phyloP scores from a whole-genome alignment of 805 yeast genomes.

The Hanseniaspora meyeri region DNA sequence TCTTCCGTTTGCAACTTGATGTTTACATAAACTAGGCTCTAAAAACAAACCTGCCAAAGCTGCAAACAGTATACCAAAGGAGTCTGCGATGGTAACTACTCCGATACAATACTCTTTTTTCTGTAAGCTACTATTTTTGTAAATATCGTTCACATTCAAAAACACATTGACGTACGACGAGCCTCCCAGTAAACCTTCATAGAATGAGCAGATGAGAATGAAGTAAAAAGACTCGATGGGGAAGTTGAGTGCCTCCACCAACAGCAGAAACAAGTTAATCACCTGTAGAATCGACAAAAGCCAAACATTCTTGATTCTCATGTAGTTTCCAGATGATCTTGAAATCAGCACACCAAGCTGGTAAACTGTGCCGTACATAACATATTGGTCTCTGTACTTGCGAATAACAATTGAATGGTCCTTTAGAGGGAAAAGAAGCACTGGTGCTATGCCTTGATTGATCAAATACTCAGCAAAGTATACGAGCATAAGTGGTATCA shows the following conservation, averaged over 20 bases:
- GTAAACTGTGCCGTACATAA: conserved; percentile 77
- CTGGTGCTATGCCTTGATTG: conserved; percentile 86
- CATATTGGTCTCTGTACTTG: conserved; percentile 73
- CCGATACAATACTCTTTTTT: conserved; percentile 74
- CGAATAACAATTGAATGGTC: conserved; percentile 43
- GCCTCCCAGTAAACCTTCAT: conserved; percentile 88
- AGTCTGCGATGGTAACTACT: conserved; percentile 70
- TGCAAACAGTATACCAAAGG: conserved; percentile 72
- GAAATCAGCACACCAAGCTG: conserved; percentile 90
- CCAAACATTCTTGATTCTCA: conserved; percentile 49
- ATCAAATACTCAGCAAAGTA: conserved; percentile 78
- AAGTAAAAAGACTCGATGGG: conserved; percentile 49
- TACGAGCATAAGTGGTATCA: conserved; percentile 74
- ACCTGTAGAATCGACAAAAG: conserved; percentile 55
- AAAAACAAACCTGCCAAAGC: conserved; percentile 63
- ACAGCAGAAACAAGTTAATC: conserved; percentile 45
- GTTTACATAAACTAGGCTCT: conserved; percentile 59
- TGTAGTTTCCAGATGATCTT: conserved; percentile 61
- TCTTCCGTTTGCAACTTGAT: conserved; percentile 60
- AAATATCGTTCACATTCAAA: conserved; percentile 52
- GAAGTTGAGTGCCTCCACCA: conserved; percentile 53
- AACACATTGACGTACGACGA: conserved; percentile 83
- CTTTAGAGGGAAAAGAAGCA: conserved; percentile 63
- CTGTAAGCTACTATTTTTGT: conserved; percentile 27
- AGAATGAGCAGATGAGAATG: conserved; percentile 53